phyloP scores from a whole-genome alignment of 2,329 filamentous ascomycete genomes.

The Cercospora sp. region DNA sequence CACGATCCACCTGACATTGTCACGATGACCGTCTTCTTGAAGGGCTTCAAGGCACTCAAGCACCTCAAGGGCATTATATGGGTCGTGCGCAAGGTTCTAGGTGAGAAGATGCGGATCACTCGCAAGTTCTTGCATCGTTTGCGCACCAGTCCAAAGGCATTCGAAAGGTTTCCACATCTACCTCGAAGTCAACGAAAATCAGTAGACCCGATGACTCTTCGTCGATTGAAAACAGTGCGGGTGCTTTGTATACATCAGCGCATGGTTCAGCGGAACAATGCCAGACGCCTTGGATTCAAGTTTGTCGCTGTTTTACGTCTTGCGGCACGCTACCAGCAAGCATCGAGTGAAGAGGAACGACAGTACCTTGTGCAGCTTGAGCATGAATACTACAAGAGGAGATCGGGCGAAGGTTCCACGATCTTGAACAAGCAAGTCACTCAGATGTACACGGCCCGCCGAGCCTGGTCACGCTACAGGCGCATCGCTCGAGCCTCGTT shows the following conservation, averaged over 20 bases:
- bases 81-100: conserved; percentile 34
- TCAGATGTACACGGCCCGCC: background rate
- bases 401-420: background rate
- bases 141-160: conserved; percentile 1
- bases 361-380: background rate
- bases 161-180: background rate
- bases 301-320: conserved; percentile 1
- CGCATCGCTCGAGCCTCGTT: background rate
- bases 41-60: conserved; percentile 31
- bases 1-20: conserved; percentile 32
- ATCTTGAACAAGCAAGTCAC: background rate
- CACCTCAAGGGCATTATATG: conserved; percentile 32
- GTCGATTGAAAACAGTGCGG: background rate
- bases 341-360: background rate
- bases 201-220: background rate
- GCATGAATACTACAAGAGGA: background rate
- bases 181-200: background rate
- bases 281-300: conserved; percentile 2
- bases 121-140: conserved; percentile 25
- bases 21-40: conserved; percentile 37
- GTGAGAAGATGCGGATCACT: conserved; percentile 34
- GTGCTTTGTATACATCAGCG: background rate
- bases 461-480: background rate
- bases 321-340: background rate
- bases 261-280: background rate